phyloP scores from a whole-genome alignment of 768 basidiomycete species.

The Mycena crocata region DNA sequence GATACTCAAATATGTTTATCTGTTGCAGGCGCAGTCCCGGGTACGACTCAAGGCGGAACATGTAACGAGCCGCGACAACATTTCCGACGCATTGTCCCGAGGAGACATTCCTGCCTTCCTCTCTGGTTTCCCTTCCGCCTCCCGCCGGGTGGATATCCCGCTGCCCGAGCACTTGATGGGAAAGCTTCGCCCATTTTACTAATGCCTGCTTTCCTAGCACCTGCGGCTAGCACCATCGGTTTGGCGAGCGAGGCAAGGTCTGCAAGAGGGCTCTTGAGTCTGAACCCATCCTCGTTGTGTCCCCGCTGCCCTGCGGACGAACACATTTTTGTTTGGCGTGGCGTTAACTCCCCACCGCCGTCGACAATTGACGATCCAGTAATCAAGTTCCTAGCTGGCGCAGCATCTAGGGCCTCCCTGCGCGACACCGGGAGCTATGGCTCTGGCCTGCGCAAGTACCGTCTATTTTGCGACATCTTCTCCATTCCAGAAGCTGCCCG shows the following conservation, averaged over 20 bases:
- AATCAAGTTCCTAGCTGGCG: constrained; percentile 25
- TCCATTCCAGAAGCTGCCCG: constrained; percentile 40
- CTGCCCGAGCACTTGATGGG: constrained; percentile 30
- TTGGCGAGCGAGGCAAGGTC: not conserved
- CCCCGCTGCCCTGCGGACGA: constrained; percentile 39
- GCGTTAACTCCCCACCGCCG: constrained; percentile 43
- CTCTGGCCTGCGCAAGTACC: constrained; percentile 43
- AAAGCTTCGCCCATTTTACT: constrained; percentile 32
- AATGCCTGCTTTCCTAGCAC: not conserved
- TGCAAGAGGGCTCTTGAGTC: constrained; percentile 7
- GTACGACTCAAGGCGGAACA: constrained; percentile 31
- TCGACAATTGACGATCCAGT: constrained; percentile 36
- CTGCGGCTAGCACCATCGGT: not conserved
- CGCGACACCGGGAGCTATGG: constrained; percentile 29
- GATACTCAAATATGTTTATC: constrained; percentile 42
- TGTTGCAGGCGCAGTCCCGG: constrained; percentile 23
- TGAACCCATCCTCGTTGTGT: constrained; percentile 35
- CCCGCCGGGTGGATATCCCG: constrained; percentile 7
- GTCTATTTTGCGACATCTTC: constrained; percentile 44
- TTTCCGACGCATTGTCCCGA: constrained; percentile 46
- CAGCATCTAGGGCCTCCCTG: constrained; percentile 39
- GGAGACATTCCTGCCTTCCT: constrained; percentile 39
- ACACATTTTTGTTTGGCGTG: constrained; percentile 46
- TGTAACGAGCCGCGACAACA: constrained; percentile 40
- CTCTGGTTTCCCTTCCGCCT: constrained; percentile 31